Conservation (phyloP, 352 stramenopile genomes). For the Phytophthora europaea region DNA sequence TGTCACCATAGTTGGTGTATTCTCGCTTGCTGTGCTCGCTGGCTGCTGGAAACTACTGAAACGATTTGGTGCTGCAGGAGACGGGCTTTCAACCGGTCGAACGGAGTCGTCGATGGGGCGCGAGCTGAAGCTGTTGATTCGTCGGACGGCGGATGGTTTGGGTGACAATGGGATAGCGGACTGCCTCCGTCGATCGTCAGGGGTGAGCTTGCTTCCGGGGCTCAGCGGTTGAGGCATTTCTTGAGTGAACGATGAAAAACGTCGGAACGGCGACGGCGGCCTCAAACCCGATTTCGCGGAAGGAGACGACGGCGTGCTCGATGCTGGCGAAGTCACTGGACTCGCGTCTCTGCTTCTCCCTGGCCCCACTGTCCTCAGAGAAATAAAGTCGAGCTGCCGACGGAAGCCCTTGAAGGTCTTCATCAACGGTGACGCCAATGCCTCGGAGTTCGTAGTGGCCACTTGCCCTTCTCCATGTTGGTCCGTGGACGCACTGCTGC, state of each 20-base stretch:
- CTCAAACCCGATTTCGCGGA: constrained; percentile 29
- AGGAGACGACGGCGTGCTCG: constrained; percentile 27
- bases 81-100: constrained; percentile 14
- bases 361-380: constrained; percentile 33
- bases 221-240: constrained; percentile 4
- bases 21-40: not conserved
- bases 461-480: constrained; percentile 19
- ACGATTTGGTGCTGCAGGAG: constrained; percentile 12
- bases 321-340: constrained; percentile 20
- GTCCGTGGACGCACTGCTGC: constrained; percentile 33
- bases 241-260: constrained; percentile 39
- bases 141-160: constrained; percentile 27
- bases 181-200: constrained; percentile 13
- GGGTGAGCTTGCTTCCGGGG: constrained; percentile 11
- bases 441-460: constrained; percentile 7
- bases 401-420: constrained; percentile 75
- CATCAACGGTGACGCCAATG: constrained; percentile 39
- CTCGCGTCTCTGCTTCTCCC: constrained; percentile 28
- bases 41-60: constrained; percentile 26
- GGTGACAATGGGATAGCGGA: constrained; percentile 23
- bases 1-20: not conserved
- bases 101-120: constrained; percentile 17
- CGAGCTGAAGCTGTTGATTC: constrained; percentile 23
- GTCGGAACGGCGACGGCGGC: constrained; percentile 33
- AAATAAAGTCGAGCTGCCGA: constrained; percentile 54